phyloP scores from a whole-genome alignment of 805 yeast genomes.

The Sugiyamaella floridensis region DNA sequence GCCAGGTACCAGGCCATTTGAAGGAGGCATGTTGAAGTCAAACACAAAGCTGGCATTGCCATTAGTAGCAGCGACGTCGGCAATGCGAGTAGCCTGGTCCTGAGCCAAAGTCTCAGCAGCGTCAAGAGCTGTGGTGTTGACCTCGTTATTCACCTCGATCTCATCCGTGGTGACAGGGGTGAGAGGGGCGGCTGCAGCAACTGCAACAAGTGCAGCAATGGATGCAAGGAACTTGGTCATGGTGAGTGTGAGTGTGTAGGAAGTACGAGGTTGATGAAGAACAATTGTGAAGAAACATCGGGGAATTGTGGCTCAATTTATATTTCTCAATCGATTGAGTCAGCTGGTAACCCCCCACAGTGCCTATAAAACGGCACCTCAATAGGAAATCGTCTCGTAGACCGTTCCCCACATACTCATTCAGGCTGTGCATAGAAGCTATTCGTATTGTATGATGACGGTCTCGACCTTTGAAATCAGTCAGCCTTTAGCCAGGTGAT shows the following conservation, averaged over 20 bases:
- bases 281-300: too few species aligned
- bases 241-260: background rate
- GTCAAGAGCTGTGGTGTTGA: constrained; percentile 2
- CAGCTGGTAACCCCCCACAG: too few species aligned
- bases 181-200: background rate
- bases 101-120: constrained; percentile 10
- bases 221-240: background rate
- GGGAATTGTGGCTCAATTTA: too few species aligned
- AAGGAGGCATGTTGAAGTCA: constrained; percentile 15
- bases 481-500: too few species aligned
- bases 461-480: too few species aligned
- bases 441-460: too few species aligned
- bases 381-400: too few species aligned
- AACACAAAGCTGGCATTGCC: constrained; percentile 16
- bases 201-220: background rate
- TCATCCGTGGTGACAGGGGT: background rate
- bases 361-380: too few species aligned
- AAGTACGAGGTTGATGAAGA: background rate
- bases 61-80: constrained; percentile 7
- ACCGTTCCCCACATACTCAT: too few species aligned
- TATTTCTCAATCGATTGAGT: too few species aligned
- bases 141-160: background rate
- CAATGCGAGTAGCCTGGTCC: constrained; percentile 11
- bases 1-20: constrained; percentile 8
- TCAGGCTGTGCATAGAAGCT: too few species aligned